Percentiles rank a stretch among this genome's conserved stretches.
phyloP scores from a whole-genome alignment of 2,329 filamentous ascomycete genomes.

The Penicillium concentricum region DNA sequence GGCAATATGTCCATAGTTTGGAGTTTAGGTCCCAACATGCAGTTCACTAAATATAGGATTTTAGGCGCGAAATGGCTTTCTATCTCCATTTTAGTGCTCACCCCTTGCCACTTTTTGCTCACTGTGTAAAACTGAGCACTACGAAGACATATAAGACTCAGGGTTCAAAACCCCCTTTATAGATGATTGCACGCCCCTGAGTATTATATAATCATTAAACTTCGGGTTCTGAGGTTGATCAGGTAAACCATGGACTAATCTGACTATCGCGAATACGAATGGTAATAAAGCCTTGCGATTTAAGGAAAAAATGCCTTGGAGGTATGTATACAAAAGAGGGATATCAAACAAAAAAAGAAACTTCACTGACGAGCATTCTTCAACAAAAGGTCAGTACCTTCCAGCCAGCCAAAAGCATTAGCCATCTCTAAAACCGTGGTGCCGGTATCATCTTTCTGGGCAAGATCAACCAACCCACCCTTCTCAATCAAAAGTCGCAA shows the following conservation, averaged over 20 bases:
- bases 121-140: too few relatives aligned
- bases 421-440: conserved; percentile 59
- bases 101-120: too few relatives aligned
- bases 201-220: too few relatives aligned
- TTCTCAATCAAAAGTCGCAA: conserved; percentile 54
- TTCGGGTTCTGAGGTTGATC: too few relatives aligned
- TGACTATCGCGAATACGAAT: too few relatives aligned
- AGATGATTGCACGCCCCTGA: too few relatives aligned
- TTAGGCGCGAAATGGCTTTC: too few relatives aligned
- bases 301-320: background rate
- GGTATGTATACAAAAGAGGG: background rate
- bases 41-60: background rate
- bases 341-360: background rate
- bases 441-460: conserved; percentile 55
- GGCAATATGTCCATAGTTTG: background rate
- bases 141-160: too few relatives aligned
- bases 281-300: background rate
- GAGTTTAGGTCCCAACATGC: background rate
- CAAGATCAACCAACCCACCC: conserved; percentile 51
- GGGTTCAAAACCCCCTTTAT: too few relatives aligned
- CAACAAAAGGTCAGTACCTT: conserved; percentile 52
- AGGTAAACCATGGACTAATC: too few relatives aligned
- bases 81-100: too few relatives aligned
- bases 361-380: conserved; percentile 8
- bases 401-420: conserved; percentile 57